Percentiles rank a stretch among this genome's conserved stretches.
These are phyloP conservation scores for Thelonectria discophora DNA, from an alignment of 2,329 filamentous ascomycete species.

Conservation along the genomic window DNA sequence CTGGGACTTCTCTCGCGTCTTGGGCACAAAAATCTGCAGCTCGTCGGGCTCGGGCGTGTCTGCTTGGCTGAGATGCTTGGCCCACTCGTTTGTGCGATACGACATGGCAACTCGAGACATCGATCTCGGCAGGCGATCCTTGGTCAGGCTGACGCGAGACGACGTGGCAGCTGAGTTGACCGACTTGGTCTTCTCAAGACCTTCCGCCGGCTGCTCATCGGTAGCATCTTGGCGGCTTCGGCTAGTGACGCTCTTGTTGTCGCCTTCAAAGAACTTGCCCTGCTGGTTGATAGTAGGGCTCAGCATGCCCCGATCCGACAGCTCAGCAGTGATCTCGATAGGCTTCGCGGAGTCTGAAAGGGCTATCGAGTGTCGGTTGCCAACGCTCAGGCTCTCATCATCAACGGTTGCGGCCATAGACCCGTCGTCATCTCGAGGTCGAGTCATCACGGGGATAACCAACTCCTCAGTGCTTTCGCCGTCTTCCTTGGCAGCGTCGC, in stretches of 20 bases:
- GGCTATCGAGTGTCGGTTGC: slow-evolving; percentile 45
- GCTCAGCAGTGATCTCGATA: slow-evolving; percentile 53
- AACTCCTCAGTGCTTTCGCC: slow-evolving; percentile 59
- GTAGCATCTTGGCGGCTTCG: slow-evolving; percentile 10
- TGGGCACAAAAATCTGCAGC: slow-evolving; percentile 57
- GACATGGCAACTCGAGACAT: slow-evolving; percentile 81
- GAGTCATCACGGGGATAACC: slow-evolving; percentile 44
- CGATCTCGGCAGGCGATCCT: slow-evolving; percentile 72
- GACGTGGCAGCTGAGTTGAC: slow-evolving; percentile 52
- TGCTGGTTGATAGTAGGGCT: slow-evolving; percentile 22
- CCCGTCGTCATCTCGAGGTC: slow-evolving; percentile 53
- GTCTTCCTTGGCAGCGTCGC: slow-evolving; percentile 30
- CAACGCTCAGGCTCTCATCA: slow-evolving; percentile 56
- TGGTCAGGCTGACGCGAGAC: slow-evolving; percentile 60
- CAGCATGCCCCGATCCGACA: slow-evolving; percentile 39
- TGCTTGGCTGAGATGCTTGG: slow-evolving; percentile 83
- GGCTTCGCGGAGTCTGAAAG: slow-evolving; percentile 39
- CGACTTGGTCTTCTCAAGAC: slow-evolving; percentile 52
- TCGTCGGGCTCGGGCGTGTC: slow-evolving; percentile 75
- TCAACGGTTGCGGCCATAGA: slow-evolving; percentile 69
- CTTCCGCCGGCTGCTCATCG: slow-evolving; percentile 26
- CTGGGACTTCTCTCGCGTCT: slow-evolving; percentile 1
- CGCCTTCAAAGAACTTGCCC: slow-evolving; percentile 22
- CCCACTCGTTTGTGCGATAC: slow-evolving; percentile 95
- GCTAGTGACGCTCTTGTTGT: slow-evolving; percentile 16